A percentile compares a stretch with the other conserved stretches of the same genome.
phyloP scores from a whole-genome alignment of 2,329 filamentous ascomycete genomes.

The Calonectria pteridis region DNA sequence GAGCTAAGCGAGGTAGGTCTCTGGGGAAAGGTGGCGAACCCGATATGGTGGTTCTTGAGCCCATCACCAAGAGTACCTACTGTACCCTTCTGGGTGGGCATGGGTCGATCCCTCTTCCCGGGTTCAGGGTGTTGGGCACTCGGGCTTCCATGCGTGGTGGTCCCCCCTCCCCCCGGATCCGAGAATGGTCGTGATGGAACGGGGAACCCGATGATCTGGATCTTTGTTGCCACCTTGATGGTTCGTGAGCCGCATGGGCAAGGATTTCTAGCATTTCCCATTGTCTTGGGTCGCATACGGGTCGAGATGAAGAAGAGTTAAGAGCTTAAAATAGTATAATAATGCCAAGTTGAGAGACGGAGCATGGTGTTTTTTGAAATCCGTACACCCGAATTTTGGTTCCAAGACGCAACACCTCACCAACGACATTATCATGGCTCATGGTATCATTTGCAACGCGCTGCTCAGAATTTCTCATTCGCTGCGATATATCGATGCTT shows the following conservation, averaged over 20 bases:
- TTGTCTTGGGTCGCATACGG: neutral
- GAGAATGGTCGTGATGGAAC: constrained; percentile 13
- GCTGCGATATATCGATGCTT: neutral
- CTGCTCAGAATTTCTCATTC: neutral
- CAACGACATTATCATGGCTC: neutral
- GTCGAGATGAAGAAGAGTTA: neutral
- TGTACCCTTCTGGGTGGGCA: neutral
- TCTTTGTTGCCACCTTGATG: neutral
- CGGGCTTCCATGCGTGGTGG: neutral
- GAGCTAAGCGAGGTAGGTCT: neutral
- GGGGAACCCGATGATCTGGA: constrained; percentile 13
- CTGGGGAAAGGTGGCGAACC: neutral
- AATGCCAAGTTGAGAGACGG: neutral
- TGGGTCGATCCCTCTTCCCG: neutral
- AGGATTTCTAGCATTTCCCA: neutral
- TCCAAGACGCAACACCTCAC: neutral
- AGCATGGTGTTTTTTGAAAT: neutral
- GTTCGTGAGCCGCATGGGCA: constrained; percentile 6
- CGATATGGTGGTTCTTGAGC: neutral
- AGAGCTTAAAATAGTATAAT: neutral
- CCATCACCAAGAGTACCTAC: neutral
- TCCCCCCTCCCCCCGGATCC: neutral
- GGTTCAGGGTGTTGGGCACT: neutral
- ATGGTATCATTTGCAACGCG: too few relatives aligned
- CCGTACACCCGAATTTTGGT: neutral